Base-by-base conservation (phyloP, 371 early-diverging fungal genomes). In the Mortierella sp. region DNA sequence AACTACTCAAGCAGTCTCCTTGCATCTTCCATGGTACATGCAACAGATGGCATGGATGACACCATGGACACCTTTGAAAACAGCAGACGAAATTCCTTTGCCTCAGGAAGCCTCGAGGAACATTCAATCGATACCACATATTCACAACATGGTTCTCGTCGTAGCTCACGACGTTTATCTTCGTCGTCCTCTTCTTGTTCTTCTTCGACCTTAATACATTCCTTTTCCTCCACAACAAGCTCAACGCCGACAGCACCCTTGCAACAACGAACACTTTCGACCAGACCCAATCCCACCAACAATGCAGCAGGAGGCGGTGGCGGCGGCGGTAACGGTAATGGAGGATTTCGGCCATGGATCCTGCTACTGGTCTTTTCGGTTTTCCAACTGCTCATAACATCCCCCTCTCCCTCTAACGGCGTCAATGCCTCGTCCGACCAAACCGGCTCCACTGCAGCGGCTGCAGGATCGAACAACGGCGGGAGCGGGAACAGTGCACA, bases 381-480 rank as follows among this genome's bases (percentile, higher is more conserved):
- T 3, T 21, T 84, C 42, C 84, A 84, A 31, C 24, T 84, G 13
- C 47, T 84, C 26, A 54, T 84, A 34, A 81, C 84, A 4, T 80
- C 84, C 2, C 79, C 71, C 0, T 21, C 75, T 0, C 74, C 78
- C 10, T 73, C 81, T 24, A 81, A 76, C 38, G 84, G 84, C 47
- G 84, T 84, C 73, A 81, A 79, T 71, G 81, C 81, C 54, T 77
- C 81, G 4, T 77, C 84, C n/a, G 71, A 74, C 48, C 79, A 72
- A 38, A 50, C 68, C 24, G 68, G 21, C 0, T 68, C 26, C 2
- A 63, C 31, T 34, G 28, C 34, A 6, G 16, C 71, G 11, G 75
- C 72, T 21, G 48, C 80, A 4, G 47, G 38, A 19, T 10, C 76
- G 14, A 72, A 19, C 48, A 79, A 73, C 58, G 78, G 79, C 1